These are phyloP conservation scores for Fusarium verrucosum DNA, from an alignment of 2,329 filamentous ascomycete species.

Conservation along the genomic window DNA sequence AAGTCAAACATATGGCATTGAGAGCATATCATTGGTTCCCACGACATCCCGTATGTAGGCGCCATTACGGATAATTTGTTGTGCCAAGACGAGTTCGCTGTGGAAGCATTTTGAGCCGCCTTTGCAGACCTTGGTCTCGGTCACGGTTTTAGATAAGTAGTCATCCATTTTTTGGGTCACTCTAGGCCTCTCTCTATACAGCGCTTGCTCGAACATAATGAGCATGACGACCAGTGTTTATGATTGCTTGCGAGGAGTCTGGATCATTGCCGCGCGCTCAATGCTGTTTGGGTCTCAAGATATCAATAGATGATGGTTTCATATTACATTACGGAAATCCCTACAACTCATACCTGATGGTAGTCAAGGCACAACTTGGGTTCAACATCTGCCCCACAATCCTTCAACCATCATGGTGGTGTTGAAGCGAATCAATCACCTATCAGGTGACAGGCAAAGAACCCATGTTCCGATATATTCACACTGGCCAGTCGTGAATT, in stretches of 20 bases:
- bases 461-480: not conserved
- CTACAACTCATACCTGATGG: not conserved
- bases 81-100: not conserved
- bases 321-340: not conserved
- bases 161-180: not conserved
- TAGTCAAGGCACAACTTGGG: not conserved
- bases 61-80: constrained; percentile 6
- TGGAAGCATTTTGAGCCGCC: not conserved
- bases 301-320: not conserved
- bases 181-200: not conserved
- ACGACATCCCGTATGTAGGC: not conserved
- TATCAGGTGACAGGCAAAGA: not conserved
- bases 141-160: not conserved
- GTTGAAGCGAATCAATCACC: not conserved
- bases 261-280: not conserved
- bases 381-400: not conserved
- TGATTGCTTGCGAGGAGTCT: not conserved
- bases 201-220: constrained; percentile 7
- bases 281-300: not conserved
- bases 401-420: not conserved
- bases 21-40: constrained; percentile 8
- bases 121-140: not conserved
- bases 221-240: not conserved
- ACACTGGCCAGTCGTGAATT: no score
- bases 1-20: not conserved